Evolutionary conservation across 768 basidiomycete genomes (phyloP), one percentile per base, ranked within the genome.

Genomic region (Tylopilus sp.): DNA sequence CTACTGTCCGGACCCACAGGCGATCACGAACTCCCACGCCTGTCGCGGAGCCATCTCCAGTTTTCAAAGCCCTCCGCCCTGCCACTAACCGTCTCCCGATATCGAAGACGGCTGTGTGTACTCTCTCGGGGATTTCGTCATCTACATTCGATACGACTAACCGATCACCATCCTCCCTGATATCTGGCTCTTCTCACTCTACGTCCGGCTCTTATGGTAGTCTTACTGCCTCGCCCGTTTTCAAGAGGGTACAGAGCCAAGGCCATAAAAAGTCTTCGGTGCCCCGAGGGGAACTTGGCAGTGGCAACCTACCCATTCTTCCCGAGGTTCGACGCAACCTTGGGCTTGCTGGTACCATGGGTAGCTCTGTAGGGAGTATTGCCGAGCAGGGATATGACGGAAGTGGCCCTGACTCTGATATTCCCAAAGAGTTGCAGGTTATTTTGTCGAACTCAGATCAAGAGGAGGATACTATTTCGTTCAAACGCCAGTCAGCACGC

Each of bases 361-460:
- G 86, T 10, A 79, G 79, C 1, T 81, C 79, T 0, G 72, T 79
- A 43, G 73, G 73, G 4, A 77, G 77, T 21, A 77, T 76, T 44
- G 67, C 65, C 1, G 75, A 73, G 48, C 70, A 71, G 15, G 76
- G 75, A 18, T 57, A 77, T 8, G 78, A 85, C 33, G 73, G 70
- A 3, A 79, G 79, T 9, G 84, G 88, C 59, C 85, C 79, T 0
- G 83, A 89, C 63, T 86, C 83, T 2, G 88, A 92, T 58, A 86
- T 91, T n/a, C 88, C 90, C 1, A 79, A 86, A 38, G 90, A 91
- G 65, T 64, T 91, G 49, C 81, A 83, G 55, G 73, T 74, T 21
- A 81, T 91, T 42, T 65, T 91, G 22, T 73, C 73, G 0, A 61
- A 71, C 65, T 59, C 75, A 47, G 55, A 74, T 50, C 66, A 68